phyloP scores from a whole-genome alignment of 2,329 filamentous ascomycete genomes.

The Alternaria metachromatica region DNA sequence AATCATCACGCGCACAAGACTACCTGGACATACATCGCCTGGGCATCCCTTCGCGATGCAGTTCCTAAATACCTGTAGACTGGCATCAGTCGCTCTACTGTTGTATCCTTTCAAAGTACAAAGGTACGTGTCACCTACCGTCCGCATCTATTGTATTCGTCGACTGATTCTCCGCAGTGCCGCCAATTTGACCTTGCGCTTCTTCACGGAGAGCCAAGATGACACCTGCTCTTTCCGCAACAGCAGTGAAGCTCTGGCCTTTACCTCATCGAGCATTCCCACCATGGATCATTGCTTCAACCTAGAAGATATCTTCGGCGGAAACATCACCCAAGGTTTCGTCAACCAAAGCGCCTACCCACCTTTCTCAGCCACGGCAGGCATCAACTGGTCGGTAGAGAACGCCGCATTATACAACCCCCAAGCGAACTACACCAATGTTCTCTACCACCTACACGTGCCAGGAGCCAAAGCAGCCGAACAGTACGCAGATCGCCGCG shows the following conservation, averaged over 20 bases:
- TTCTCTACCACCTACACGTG: conserved; percentile 10
- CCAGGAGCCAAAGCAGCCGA: neutral
- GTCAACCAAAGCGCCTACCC: conserved; percentile 2
- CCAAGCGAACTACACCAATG: conserved; percentile 5
- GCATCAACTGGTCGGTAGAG: conserved; percentile 4
- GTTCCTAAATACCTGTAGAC: too few species aligned
- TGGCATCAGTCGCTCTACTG: too few species aligned
- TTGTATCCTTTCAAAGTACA: too few species aligned
- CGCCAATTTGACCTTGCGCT: conserved; percentile 5
- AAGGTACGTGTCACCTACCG: too few species aligned
- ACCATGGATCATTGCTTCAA: conserved; percentile 1
- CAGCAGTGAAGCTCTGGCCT: neutral
- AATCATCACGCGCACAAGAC: too few species aligned
- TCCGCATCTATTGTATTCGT: too few species aligned
- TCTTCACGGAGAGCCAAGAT: neutral
- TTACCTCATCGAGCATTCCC: conserved; percentile 5
- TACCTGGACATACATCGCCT: too few species aligned
- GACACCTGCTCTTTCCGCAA: conserved; percentile 1
- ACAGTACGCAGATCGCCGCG: neutral
- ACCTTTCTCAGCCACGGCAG: neutral
- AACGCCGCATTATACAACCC: conserved; percentile 1
- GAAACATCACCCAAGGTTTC: conserved; percentile 10
- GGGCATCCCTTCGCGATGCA: too few species aligned
- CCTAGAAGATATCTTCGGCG: conserved; percentile 8
- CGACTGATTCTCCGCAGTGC: neutral